Percentiles rank a stretch among this genome's conserved stretches.
These are phyloP conservation scores for Syzygium oleosum DNA, from an alignment of 345 rosid genomes.

Conservation along the genomic window DNA sequence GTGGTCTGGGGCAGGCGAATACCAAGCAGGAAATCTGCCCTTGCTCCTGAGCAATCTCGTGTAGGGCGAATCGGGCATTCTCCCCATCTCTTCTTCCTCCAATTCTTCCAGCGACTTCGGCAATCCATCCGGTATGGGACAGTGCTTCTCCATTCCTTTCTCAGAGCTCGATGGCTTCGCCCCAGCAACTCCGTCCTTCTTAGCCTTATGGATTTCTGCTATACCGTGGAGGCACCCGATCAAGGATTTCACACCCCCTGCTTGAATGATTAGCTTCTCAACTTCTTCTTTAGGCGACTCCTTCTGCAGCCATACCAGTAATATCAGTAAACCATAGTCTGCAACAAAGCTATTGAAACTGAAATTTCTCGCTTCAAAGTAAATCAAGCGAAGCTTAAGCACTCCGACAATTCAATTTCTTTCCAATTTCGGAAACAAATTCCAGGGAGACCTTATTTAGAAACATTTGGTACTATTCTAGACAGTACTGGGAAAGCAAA, in stretches of 20 bases:
- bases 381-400: background rate
- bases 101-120: conserved; percentile 66
- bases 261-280: conserved; percentile 53
- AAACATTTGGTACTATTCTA: background rate
- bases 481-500: background rate
- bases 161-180: conserved; percentile 10
- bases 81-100: conserved; percentile 71
- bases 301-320: conserved; percentile 17
- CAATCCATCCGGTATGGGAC: conserved; percentile 72
- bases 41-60: conserved; percentile 62
- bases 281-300: conserved; percentile 46
- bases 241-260: conserved; percentile 59
- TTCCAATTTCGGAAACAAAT: background rate
- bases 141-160: conserved; percentile 8
- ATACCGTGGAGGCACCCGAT: conserved; percentile 60
- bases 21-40: conserved; percentile 72
- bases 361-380: background rate
- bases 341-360: background rate
- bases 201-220: conserved; percentile 32
- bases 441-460: background rate
- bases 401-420: background rate
- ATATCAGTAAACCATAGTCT: background rate
- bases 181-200: conserved; percentile 5
- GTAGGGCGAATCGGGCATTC: conserved; percentile 70
- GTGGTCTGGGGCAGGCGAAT: conserved; percentile 64